phyloP scores from a whole-genome alignment of 371 early-diverging fungal species.

The Hamiltosporidium tvaerminnensis region DNA sequence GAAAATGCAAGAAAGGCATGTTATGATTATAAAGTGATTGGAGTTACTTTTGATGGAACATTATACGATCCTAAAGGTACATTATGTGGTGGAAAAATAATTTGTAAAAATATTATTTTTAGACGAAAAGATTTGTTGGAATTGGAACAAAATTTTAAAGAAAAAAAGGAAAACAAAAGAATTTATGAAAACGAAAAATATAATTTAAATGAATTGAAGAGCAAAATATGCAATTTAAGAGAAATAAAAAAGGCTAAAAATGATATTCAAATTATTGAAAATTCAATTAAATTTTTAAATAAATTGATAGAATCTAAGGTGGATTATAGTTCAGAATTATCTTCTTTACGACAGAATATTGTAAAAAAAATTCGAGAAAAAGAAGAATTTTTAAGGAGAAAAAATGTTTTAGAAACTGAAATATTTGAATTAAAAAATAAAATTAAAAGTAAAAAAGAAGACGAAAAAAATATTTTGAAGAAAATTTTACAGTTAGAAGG shows the following conservation, averaged over 20 bases:
- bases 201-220: conserved; percentile 61
- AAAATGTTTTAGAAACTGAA: no score
- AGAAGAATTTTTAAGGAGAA: no score
- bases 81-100: conserved; percentile 72
- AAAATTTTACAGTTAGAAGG: no score
- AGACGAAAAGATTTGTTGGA: conserved; percentile 6
- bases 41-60: conserved; percentile 90
- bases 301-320: no score
- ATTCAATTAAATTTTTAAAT: no score
- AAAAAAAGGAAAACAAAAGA: conserved; percentile 73
- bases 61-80: conserved; percentile 91
- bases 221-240: conserved; percentile 53
- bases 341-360: no score
- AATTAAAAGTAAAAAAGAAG: no score
- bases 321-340: no score
- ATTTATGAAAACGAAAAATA: conserved; percentile 61
- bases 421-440: no score
- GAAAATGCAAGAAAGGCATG: conserved; percentile 69
- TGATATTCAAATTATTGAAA: conserved; percentile 2
- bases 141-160: conserved; percentile 44
- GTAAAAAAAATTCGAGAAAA: no score
- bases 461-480: no score
- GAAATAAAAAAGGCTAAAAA: neutral
- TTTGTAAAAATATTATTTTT: conserved; percentile 14
- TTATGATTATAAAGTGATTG: conserved; percentile 56